Base-by-base conservation (phyloP, 75 land plant species). In the Picea sitchensis region DNA sequence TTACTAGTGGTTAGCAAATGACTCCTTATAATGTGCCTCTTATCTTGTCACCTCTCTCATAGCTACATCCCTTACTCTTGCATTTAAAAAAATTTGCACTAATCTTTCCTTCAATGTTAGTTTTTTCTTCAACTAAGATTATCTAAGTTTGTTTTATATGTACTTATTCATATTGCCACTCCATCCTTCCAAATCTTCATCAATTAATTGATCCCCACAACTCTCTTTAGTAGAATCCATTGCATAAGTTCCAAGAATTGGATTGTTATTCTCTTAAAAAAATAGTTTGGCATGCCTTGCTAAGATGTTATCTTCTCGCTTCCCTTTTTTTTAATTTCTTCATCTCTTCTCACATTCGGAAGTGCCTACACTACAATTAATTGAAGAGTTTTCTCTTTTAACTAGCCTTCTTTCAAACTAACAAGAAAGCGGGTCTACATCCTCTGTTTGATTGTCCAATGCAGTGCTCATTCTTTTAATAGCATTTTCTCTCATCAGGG, bases 311-410 rank as follows among this genome's bases (percentile, higher is more conserved):
- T 84, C 84, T 38, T 75, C 34, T 78, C 73, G 69, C 31, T 80
- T 89, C 80, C 81, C 83, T 68, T 77, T 83, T 71, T 59, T 58
- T 65, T 9, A 51, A 79, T 82, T 18, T 83, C 86, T 68, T 81
- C 86, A 76, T 91, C 95, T 82, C 84, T 80, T 78, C 96, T 79
- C 17, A 95, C 90, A 84, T 95, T 95, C 34, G 83, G 88, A 79
- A 95, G 82, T 41, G 98, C 98, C 58, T 91, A 89, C 31, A 41
- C 84, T 38, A 87, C 91, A 59, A 95, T 36, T 72, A 26, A 47
- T 51, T 51, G 56, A 51, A 1, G 56, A 51, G 82, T 47, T 26
- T 31, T 30, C 78, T 54, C 31, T 15, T 21, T 26, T 9, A 14
- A 75, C 36, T 13, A 3, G 60, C 18, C 61, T 41, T 8, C 18